These are phyloP conservation scores for Lathyrus aphaca DNA, from an alignment of 306 rosid genomes.

Conservation along the genomic window DNA sequence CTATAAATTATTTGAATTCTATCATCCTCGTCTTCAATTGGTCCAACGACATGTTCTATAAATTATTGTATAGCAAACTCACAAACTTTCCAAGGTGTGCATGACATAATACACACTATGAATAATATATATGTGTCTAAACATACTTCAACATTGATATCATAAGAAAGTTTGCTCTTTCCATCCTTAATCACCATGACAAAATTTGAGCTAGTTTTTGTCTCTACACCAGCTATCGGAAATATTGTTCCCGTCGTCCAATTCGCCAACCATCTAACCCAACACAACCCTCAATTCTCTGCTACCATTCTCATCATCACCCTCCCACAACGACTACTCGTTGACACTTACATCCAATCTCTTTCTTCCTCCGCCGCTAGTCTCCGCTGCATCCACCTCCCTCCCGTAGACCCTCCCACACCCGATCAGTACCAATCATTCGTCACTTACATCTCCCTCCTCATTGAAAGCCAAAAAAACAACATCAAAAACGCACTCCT, in stretches of 20 bases:
- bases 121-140: no score
- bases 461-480: constrained; percentile 44
- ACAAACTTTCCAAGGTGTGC: no score
- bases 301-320: constrained; percentile 56
- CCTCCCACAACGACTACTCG: constrained; percentile 48
- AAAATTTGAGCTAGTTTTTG: constrained; percentile 52
- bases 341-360: constrained; percentile 49
- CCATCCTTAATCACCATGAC: constrained; percentile 1
- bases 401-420: constrained; percentile 43
- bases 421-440: constrained; percentile 47
- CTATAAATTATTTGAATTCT: no score
- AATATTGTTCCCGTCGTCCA: constrained; percentile 59
- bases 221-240: constrained; percentile 58
- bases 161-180: no score
- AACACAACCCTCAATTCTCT: constrained; percentile 49
- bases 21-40: no score
- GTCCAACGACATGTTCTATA: no score
- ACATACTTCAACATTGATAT: no score
- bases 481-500: constrained; percentile 41
- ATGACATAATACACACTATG: no score
- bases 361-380: constrained; percentile 42
- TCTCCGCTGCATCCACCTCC: constrained; percentile 49
- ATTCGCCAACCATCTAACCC: constrained; percentile 57
- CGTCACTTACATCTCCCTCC: constrained; percentile 33
- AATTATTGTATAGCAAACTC: no score